Base-by-base conservation (phyloP, 129 eudicot genomes). In the Apium graveolens region DNA sequence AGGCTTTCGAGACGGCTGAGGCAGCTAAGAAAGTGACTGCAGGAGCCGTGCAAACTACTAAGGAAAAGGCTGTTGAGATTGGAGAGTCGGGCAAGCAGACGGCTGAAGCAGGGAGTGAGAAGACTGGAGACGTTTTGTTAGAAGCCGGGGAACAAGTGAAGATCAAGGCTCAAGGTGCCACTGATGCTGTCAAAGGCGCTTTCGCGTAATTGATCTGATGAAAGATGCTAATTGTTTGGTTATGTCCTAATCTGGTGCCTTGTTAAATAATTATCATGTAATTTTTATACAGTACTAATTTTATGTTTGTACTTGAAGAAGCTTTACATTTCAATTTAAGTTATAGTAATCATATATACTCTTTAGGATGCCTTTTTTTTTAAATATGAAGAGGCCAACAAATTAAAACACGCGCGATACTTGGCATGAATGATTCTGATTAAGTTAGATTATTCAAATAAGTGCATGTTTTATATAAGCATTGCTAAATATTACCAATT, bases 111-210 rank as follows among this genome's bases (percentile, higher is more conserved):
- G 94, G 97, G 35, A 83, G 80, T 29, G 90, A 87, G 51, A 87
- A 91, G 65, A 78, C 86, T 3, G 90, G 91, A 0, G 91, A 89
- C 29, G 77, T 91, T 35, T 42, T 91, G 60, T 82, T 83, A 38
- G 79, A 84, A 81, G 87, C 93, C 4, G 86, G 91, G 2, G 91
- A 91, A 75, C 90, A 86, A 44, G 87, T 91, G 65, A 91, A 68
- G 85, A 81, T 57, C 57, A 82, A 87, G 88, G 97, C 93, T 53
- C 86, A 81, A 38, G 91, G 93, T 14, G 92, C 92, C 39, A 80
- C 83, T 31, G 88, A 89, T 9, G 83, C 88, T 53, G 85, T 91
- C 18, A 91, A 85, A 80, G 60, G 81, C 11, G 82, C 93, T 9
- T 83, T 91, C 45, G 96, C 66, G 2, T 57, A n/a, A 10, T 57